Evolutionary conservation across 495 filamentous ascomycete genomes (phyloP).

Genomic region (Penicillium antarcticum): DNA sequence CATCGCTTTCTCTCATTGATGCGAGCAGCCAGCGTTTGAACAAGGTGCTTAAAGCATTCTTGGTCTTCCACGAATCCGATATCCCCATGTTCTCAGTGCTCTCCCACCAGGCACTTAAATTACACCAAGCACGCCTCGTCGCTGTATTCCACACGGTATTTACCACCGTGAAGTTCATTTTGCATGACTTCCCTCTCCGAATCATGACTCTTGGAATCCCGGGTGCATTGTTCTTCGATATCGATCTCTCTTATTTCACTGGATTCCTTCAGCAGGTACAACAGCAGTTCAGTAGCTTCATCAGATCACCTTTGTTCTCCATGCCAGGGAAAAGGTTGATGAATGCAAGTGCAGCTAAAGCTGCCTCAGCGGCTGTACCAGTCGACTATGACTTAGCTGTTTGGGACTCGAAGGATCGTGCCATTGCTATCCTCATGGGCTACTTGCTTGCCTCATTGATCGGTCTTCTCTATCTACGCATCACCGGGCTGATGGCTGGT

Average conservation of each 20-base stretch:
- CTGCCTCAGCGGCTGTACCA: conserved; percentile 15
- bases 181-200: conserved; percentile 39
- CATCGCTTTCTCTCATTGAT: conserved; percentile 46
- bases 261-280: conserved; percentile 9
- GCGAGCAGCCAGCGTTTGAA: conserved; percentile 40
- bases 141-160: conserved; percentile 18
- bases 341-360: conserved; percentile 18
- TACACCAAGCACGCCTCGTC: conserved; percentile 42
- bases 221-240: conserved; percentile 17
- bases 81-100: conserved; percentile 59
- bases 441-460: conserved; percentile 71
- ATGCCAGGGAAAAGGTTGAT: conserved; percentile 24
- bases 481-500: conserved; percentile 62
- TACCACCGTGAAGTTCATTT: conserved; percentile 25
- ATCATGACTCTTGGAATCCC: conserved; percentile 26
- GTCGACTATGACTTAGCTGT: conserved; percentile 63
- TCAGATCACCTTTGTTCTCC: conserved; percentile 17
- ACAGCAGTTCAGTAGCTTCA: conserved; percentile 21
- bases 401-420: conserved; percentile 74
- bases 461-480: conserved; percentile 73
- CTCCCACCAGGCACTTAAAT: conserved; percentile 56
- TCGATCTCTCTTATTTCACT: conserved; percentile 11
- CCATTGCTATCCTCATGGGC: conserved; percentile 75
- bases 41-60: conserved; percentile 42
- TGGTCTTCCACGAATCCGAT: conserved; percentile 51